These are phyloP conservation scores for Agaricus bisporus DNA, from an alignment of 768 basidiomycete species.

Conservation along the genomic window DNA sequence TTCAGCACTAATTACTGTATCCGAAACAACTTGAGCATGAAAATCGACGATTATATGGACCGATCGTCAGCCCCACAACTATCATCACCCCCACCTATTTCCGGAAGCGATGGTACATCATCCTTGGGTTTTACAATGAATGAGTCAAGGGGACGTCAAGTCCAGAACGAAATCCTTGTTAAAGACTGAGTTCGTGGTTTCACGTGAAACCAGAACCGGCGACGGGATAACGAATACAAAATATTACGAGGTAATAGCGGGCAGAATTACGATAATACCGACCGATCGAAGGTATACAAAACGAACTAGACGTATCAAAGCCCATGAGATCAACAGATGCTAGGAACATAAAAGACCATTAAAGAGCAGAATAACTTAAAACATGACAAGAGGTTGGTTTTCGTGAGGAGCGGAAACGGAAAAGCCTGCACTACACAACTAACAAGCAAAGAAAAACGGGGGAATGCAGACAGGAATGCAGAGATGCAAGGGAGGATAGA, in stretches of 20 bases:
- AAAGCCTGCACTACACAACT: slow-evolving; percentile 4
- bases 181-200: background rate
- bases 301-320: slow-evolving; percentile 9
- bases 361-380: slow-evolving; percentile 8
- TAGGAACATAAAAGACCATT: background rate
- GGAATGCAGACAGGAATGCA: slow-evolving; percentile 8
- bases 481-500: slow-evolving; percentile 11
- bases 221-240: slow-evolving; percentile 11
- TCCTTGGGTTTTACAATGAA: background rate
- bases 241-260: slow-evolving; percentile 11
- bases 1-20: too few species aligned
- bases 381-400: slow-evolving; percentile 6
- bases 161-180: slow-evolving; percentile 8
- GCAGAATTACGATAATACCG: slow-evolving; percentile 12
- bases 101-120: too few species aligned
- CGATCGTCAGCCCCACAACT: too few species aligned
- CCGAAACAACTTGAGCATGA: too few species aligned
- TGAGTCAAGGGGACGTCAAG: background rate
- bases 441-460: slow-evolving; percentile 1
- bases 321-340: slow-evolving; percentile 3
- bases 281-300: slow-evolving; percentile 12
- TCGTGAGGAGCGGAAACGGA: background rate
- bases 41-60: too few species aligned
- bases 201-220: background rate
- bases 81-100: too few species aligned